These are phyloP conservation scores for Silybum marianum DNA, from an alignment of 129 eudicot genomes.

Conservation along the genomic window DNA sequence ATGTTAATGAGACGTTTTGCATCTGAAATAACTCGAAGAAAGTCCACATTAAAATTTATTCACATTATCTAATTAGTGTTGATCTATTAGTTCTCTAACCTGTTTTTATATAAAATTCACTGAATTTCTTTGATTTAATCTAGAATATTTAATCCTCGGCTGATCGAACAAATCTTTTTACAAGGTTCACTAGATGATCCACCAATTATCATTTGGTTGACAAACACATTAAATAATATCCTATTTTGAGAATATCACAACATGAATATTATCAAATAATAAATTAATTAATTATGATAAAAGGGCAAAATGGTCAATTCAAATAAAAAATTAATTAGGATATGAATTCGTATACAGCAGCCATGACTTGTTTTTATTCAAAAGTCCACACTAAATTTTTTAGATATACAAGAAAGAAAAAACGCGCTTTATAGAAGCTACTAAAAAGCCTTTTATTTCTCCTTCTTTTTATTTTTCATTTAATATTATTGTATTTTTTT, in stretches of 20 bases:
- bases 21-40: too few relatives aligned
- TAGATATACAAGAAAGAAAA: too few relatives aligned
- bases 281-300: neutral
- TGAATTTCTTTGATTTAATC: neutral
- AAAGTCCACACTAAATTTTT: slow-evolving; percentile 1
- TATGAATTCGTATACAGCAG: neutral
- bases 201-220: neutral
- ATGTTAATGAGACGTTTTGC: too few relatives aligned
- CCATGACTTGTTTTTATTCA: slow-evolving; percentile 22
- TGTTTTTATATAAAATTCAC: neutral
- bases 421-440: slow-evolving; percentile 33
- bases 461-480: neutral
- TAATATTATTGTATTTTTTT: neutral
- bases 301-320: neutral
- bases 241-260: too few relatives aligned
- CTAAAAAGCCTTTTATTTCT: neutral
- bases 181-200: neutral
- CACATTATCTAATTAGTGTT: too few relatives aligned
- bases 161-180: neutral
- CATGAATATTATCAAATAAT: neutral
- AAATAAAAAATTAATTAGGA: neutral
- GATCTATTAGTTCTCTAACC: too few relatives aligned
- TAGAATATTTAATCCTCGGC: too few relatives aligned
- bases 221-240: neutral
- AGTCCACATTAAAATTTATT: too few relatives aligned